Evolutionary conservation across 495 filamentous ascomycete genomes (phyloP).

Genomic region (Bacidia gigantensis): DNA sequence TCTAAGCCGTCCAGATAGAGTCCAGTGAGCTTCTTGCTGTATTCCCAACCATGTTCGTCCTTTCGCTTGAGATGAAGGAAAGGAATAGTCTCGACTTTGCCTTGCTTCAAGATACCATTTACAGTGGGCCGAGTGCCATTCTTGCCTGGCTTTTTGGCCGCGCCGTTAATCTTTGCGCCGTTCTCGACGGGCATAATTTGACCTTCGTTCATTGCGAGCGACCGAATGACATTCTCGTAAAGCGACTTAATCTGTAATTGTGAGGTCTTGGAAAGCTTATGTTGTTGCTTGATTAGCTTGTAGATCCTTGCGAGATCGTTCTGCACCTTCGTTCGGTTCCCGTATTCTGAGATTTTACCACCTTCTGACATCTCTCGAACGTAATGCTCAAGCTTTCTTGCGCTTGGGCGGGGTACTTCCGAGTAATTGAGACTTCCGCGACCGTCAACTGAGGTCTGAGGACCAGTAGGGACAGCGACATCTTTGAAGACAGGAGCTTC

Average conservation of each 20-base stretch:
- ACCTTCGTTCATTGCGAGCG: conserved; percentile 89
- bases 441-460: conserved; percentile 76
- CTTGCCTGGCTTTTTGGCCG: conserved; percentile 48
- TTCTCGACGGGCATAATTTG: conserved; percentile 87
- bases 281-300: conserved; percentile 93
- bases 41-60: conserved; percentile 91
- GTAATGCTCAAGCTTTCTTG: conserved; percentile 95
- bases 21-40: conserved; percentile 93
- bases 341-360: conserved; percentile 95
- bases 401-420: conserved; percentile 76
- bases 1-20: conserved; percentile 84
- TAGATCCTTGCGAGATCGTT: conserved; percentile 88
- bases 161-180: conserved; percentile 36
- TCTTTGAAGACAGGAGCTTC: conserved; percentile 87
- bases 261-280: conserved; percentile 86
- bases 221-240: conserved; percentile 85
- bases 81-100: conserved; percentile 91
- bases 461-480: conserved; percentile 80
- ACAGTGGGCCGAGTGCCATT: conserved; percentile 36
- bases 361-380: conserved; percentile 98
- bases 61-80: conserved; percentile 97
- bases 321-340: conserved; percentile 94
- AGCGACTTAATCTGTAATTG: conserved; percentile 89
- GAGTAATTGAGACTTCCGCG: conserved; percentile 81
- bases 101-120: conserved; percentile 50